Percentiles rank a stretch among this genome's conserved stretches.
Conservation (phyloP, 768 basidiomycete genomes). For the Psilocybe subaeruginosa region DNA sequence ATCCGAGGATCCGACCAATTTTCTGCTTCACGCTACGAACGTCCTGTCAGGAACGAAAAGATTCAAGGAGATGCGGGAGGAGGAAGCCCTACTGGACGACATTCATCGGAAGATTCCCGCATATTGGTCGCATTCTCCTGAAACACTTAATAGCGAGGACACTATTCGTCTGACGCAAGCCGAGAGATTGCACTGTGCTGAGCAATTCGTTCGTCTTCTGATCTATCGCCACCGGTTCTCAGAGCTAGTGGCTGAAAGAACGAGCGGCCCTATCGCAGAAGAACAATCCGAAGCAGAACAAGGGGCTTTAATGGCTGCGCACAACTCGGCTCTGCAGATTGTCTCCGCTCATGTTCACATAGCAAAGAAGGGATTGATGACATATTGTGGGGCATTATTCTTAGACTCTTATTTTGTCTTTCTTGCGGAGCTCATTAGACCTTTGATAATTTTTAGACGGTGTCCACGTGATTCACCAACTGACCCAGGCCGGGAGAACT, state of each 20-base stretch:
- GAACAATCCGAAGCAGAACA: constrained; percentile 71
- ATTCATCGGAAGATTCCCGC: constrained; percentile 71
- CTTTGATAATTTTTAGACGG: constrained; percentile 59
- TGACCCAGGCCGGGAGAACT: constrained; percentile 92
- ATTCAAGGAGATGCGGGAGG: constrained; percentile 73
- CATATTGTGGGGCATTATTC: constrained; percentile 76
- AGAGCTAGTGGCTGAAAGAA: constrained; percentile 73
- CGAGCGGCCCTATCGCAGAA: constrained; percentile 49
- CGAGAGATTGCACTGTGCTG: constrained; percentile 82
- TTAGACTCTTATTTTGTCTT: constrained; percentile 7
- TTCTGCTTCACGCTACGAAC: constrained; percentile 71
- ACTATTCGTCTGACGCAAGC: constrained; percentile 90
- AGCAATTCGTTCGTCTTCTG: constrained; percentile 85
- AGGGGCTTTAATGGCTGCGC: constrained; percentile 77
- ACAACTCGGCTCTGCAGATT: constrained; percentile 79
- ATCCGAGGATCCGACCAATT: constrained; percentile 69
- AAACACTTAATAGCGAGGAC: constrained; percentile 82
- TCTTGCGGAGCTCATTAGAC: constrained; percentile 4
- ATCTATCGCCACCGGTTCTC: constrained; percentile 89
- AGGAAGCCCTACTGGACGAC: constrained; percentile 81
- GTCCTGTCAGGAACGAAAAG: constrained; percentile 66
- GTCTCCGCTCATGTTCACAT: constrained; percentile 83
- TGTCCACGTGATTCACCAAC: constrained; percentile 93
- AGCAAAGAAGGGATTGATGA: constrained; percentile 90
- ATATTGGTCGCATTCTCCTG: constrained; percentile 80